These are phyloP conservation scores for Phytophthora sansomeana DNA, from an alignment of 352 stramenopile species.

Conservation along the genomic window DNA sequence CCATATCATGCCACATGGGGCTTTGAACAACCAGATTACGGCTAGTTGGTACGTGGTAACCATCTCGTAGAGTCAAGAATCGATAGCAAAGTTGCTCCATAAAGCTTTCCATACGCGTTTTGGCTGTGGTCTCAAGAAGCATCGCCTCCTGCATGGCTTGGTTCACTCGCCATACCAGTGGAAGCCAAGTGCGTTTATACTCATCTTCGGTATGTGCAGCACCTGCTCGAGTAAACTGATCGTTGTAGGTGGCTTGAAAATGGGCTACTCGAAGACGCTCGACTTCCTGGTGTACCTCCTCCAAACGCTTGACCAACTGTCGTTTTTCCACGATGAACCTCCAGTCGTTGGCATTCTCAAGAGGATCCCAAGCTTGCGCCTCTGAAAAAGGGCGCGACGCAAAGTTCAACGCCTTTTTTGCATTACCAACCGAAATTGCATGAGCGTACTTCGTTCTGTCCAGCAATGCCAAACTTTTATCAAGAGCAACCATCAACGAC, in stretches of 20 bases:
- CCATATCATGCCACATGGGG: constrained; percentile 36
- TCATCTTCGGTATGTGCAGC: constrained; percentile 38
- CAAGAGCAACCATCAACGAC: constrained; percentile 32
- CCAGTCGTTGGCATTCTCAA: constrained; percentile 88
- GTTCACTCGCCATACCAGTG: constrained; percentile 28
- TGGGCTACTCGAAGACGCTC: constrained; percentile 55
- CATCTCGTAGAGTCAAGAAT: constrained; percentile 58
- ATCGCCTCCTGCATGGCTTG: constrained; percentile 36
- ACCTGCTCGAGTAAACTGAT: constrained; percentile 53
- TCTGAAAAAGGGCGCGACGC: constrained; percentile 59
- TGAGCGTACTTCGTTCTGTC: constrained; percentile 32
- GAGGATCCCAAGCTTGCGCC: constrained; percentile 76
- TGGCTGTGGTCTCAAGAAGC: constrained; percentile 39
- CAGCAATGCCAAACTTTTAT: constrained; percentile 34
- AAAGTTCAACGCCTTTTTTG: constrained; percentile 63
- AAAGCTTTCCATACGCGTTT: constrained; percentile 30
- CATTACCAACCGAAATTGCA: constrained; percentile 38
- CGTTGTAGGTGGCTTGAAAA: constrained; percentile 72
- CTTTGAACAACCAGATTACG: constrained; percentile 59
- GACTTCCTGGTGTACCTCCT: constrained; percentile 41
- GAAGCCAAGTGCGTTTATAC: constrained; percentile 45
- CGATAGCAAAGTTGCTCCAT: constrained; percentile 49
- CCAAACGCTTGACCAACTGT: constrained; percentile 51
- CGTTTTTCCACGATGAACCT: constrained; percentile 71
- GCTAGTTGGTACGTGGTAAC: constrained; percentile 50